Conservation (phyloP, 73 alveolate genomes). For the Paramecium biaurelia region DNA sequence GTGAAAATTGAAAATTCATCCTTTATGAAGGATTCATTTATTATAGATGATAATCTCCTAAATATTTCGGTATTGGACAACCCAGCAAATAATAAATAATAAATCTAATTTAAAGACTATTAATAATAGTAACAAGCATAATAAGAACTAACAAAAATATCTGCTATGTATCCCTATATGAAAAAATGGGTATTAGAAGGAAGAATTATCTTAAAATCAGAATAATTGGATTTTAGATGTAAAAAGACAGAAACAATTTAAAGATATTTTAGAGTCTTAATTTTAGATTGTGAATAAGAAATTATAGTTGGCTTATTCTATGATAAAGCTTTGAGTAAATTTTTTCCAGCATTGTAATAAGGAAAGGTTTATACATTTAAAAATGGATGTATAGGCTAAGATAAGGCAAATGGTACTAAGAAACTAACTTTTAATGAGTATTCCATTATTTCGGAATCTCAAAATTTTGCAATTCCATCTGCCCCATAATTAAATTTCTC, state of each 20-base stretch:
- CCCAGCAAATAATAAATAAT: neutral
- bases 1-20: neutral
- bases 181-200: conserved; percentile 15
- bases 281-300: conserved; percentile 14
- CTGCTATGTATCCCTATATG: neutral
- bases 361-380: neutral
- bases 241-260: neutral
- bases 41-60: neutral
- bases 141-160: neutral
- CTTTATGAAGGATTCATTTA: neutral
- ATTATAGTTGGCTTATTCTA: neutral
- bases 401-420: neutral
- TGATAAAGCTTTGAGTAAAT: neutral
- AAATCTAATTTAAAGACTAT: neutral
- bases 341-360: neutral
- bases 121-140: neutral
- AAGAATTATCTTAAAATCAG: neutral
- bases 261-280: neutral
- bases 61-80: neutral
- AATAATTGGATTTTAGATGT: neutral
- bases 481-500: neutral
- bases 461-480: neutral
- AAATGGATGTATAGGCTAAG: neutral
- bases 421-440: neutral
- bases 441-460: neutral